Percentiles rank a stretch among this genome's conserved stretches.
Conservation (phyloP, 2,329 filamentous ascomycete species). For the Aspergillus hortae region DNA sequence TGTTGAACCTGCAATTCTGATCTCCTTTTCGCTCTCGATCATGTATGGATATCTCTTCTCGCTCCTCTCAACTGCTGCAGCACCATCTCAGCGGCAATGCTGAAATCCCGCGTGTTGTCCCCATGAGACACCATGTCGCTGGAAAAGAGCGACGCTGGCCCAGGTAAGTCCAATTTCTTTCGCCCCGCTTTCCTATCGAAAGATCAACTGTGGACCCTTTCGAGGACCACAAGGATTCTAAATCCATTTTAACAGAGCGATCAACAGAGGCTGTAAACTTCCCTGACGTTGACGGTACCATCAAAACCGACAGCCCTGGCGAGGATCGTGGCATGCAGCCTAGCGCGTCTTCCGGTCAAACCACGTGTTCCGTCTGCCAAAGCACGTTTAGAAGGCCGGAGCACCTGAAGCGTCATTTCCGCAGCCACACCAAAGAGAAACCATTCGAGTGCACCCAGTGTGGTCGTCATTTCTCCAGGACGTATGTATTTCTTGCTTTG, state of each 20-base stretch:
- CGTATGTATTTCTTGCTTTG: constrained; percentile 24
- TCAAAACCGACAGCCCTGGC: constrained; percentile 9
- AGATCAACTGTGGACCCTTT: neutral
- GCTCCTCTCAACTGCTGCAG: neutral
- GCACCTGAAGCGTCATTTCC: constrained; percentile 41
- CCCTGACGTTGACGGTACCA: constrained; percentile 13
- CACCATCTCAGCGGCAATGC: constrained; percentile 14
- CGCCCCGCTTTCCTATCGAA: constrained; percentile 1
- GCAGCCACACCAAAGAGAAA: constrained; percentile 40
- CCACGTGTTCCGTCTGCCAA: constrained; percentile 34
- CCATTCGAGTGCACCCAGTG: constrained; percentile 39
- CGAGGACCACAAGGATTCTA: neutral
- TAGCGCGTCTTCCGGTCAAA: constrained; percentile 16
- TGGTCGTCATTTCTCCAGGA: constrained; percentile 41
- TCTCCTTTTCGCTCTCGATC: neutral
- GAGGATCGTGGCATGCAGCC: constrained; percentile 11
- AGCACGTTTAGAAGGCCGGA: constrained; percentile 39
- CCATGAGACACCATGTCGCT: constrained; percentile 28
- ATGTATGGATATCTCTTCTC: constrained; percentile 7
- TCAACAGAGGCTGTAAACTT: constrained; percentile 14
- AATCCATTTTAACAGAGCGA: constrained; percentile 3
- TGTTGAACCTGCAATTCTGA: constrained; percentile 2
- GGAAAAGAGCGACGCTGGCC: constrained; percentile 21
- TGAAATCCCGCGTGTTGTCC: constrained; percentile 4
- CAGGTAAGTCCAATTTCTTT: constrained; percentile 16